phyloP scores from a whole-genome alignment of 2,329 filamentous ascomycete genomes.

The Nannizzia gypsea region DNA sequence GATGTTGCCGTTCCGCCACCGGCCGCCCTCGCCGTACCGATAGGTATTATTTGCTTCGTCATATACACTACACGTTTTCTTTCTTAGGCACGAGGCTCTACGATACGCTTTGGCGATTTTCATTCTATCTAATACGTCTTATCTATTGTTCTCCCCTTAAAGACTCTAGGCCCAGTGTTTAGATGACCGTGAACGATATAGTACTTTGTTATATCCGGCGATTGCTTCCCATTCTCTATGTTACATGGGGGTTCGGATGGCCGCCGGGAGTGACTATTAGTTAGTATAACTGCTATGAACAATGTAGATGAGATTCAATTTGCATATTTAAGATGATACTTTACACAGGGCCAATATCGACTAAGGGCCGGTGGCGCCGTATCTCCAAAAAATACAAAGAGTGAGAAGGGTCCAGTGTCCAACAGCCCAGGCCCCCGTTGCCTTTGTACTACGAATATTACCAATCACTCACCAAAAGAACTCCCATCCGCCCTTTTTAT shows the following conservation, averaged over 20 bases:
- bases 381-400: constrained; percentile 7
- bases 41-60: neutral
- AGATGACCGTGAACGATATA: too few relatives aligned
- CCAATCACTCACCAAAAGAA: neutral
- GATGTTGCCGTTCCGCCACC: neutral
- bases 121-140: too few relatives aligned
- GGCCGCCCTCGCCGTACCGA: neutral
- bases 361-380: constrained; percentile 4
- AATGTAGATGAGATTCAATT: neutral
- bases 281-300: too few relatives aligned
- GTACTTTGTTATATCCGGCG: too few relatives aligned
- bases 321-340: neutral
- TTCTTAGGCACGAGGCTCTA: too few relatives aligned
- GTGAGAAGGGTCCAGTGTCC: neutral
- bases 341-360: neutral
- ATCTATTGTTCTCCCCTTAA: too few relatives aligned
- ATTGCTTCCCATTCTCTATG: too few relatives aligned
- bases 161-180: too few relatives aligned
- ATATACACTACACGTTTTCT: neutral
- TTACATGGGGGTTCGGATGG: too few relatives aligned
- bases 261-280: too few relatives aligned
- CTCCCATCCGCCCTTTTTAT: neutral
- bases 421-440: neutral
- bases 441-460: neutral
- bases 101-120: too few relatives aligned